These are phyloP conservation scores for Dysphania ambrosioides DNA, from an alignment of 148 eudicot species.

Conservation along the genomic window DNA sequence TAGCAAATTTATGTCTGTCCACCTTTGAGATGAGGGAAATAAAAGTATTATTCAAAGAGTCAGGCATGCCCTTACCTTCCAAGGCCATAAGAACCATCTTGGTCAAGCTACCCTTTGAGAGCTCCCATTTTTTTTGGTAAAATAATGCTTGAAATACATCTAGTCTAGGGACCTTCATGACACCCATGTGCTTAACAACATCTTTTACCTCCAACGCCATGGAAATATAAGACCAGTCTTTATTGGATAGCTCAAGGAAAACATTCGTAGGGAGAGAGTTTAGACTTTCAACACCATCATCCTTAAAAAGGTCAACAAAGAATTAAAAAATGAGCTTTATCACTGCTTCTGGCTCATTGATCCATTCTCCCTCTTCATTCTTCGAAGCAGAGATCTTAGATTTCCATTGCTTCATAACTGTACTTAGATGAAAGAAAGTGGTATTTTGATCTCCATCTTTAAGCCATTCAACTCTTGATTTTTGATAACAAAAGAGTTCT, in stretches of 20 bases:
- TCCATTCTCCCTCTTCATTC: background rate
- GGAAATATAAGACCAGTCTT: background rate
- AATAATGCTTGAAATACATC: background rate
- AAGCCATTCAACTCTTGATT: background rate
- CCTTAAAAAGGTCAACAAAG: background rate
- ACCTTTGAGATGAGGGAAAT: background rate
- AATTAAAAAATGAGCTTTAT: background rate
- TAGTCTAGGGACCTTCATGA: background rate
- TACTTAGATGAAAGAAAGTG: background rate
- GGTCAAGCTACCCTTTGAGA: rapidly evolving
- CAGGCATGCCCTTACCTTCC: background rate
- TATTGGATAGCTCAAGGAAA: background rate
- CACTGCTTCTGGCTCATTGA: background rate
- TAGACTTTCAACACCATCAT: background rate
- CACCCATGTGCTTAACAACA: background rate
- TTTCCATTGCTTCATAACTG: background rate
- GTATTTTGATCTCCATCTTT: background rate
- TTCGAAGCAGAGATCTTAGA: background rate
- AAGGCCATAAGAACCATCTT: background rate
- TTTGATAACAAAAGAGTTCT: background rate
- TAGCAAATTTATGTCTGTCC: background rate
- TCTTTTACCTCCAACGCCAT: background rate
- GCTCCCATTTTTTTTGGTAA: background rate
- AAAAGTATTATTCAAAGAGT: background rate
- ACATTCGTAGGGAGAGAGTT: background rate